phyloP scores from a whole-genome alignment of 371 early-diverging fungal species.

The Cokeromyces recurvatus region DNA sequence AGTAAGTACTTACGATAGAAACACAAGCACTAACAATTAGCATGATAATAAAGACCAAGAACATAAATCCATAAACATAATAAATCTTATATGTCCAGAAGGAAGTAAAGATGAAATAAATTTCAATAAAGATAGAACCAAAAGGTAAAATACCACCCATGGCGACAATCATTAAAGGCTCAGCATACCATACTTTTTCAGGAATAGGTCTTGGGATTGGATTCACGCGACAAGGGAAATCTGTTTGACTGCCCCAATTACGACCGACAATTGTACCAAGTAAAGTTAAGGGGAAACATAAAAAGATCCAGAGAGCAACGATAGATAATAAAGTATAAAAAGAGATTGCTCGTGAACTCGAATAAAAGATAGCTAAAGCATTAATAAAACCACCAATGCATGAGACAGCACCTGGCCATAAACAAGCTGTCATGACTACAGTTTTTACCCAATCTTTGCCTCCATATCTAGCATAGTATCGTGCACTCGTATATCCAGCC shows the following conservation, averaged over 20 bases:
- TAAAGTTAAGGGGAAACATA: conserved; percentile 74
- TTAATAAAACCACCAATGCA: conserved; percentile 63
- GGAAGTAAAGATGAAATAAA: conserved; percentile 81
- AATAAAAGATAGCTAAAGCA: conserved; percentile 69
- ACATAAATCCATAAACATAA: conserved; percentile 82
- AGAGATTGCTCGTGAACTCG: conserved; percentile 76
- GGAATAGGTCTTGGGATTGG: conserved; percentile 81
- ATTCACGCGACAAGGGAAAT: conserved; percentile 81
- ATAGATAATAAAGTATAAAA: conserved; percentile 71
- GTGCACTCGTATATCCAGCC: conserved; percentile 67
- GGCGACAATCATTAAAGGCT: conserved; percentile 57
- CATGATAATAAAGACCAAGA: conserved; percentile 70
- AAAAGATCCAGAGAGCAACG: conserved; percentile 69
- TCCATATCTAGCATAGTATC: conserved; percentile 68
- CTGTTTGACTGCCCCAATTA: conserved; percentile 60
- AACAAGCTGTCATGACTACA: conserved; percentile 64
- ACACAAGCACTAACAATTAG: conserved; percentile 73
- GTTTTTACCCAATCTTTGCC: conserved; percentile 72
- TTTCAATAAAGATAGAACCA: conserved; percentile 81
- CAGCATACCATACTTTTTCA: conserved; percentile 70
- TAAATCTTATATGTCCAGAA: conserved; percentile 85
- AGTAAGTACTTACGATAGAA: conserved; percentile 75
- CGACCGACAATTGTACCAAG: conserved; percentile 74
- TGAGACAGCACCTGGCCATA: conserved; percentile 68
- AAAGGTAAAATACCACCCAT: conserved; percentile 82